Conservation (phyloP, 495 filamentous ascomycete species). For the Melanomma pulvis-pyrius region DNA sequence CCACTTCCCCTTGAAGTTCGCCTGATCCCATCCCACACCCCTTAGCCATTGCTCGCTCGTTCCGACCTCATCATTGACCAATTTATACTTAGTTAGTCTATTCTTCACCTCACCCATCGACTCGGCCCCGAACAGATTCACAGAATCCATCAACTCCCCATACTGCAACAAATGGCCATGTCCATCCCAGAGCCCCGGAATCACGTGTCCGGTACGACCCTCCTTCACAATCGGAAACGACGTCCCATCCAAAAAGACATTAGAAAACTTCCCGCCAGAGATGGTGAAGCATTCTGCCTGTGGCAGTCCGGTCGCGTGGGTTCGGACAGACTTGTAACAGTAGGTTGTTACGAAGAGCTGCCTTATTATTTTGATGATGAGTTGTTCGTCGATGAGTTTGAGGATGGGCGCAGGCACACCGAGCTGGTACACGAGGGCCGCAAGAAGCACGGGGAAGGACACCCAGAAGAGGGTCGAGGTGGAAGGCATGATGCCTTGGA, state of each 20-base stretch:
- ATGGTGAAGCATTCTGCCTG: constrained; percentile 28
- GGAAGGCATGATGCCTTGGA: not conserved
- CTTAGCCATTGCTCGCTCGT: constrained; percentile 58
- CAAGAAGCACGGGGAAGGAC: constrained; percentile 14
- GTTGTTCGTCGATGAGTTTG: not conserved
- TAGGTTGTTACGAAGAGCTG: constrained; percentile 19
- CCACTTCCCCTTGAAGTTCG: constrained; percentile 58
- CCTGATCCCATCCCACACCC: constrained; percentile 69
- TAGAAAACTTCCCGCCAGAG: constrained; percentile 18
- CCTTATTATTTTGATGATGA: constrained; percentile 19
- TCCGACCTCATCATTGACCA: constrained; percentile 46
- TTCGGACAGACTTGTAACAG: constrained; percentile 28
- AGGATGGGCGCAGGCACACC: constrained; percentile 10
- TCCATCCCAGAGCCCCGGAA: constrained; percentile 67
- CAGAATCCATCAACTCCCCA: constrained; percentile 65
- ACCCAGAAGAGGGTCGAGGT: constrained; percentile 7
- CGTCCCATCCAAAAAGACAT: constrained; percentile 22
- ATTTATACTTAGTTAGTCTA: constrained; percentile 53
- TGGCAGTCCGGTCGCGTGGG: constrained; percentile 5
- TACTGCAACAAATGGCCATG: constrained; percentile 66
- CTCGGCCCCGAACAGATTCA: constrained; percentile 58
- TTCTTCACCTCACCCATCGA: constrained; percentile 54
- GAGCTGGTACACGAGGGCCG: constrained; percentile 23
- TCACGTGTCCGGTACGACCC: constrained; percentile 46
- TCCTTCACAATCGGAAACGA: constrained; percentile 13